phyloP scores from a whole-genome alignment of 352 stramenopile genomes.

The Globisporangium rhizosaccharum region DNA sequence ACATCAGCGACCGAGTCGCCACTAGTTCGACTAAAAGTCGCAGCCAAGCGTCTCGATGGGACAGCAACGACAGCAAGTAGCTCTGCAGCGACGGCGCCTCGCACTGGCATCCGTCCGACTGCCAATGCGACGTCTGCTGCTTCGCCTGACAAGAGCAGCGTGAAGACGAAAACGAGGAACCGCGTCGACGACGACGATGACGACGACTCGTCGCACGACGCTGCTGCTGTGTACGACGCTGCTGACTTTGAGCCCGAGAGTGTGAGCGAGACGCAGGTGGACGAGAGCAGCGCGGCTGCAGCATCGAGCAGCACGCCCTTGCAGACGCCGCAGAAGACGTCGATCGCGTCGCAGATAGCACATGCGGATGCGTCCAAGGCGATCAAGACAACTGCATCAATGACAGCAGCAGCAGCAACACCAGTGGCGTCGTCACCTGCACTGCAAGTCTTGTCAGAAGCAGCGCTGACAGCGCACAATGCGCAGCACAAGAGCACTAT shows the following conservation, averaged over 20 bases:
- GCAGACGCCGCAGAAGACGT: too few relatives aligned
- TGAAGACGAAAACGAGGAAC: background rate
- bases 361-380: background rate
- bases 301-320: background rate
- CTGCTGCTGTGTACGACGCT: background rate
- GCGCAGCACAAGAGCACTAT: background rate
- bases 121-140: background rate
- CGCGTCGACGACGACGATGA: background rate
- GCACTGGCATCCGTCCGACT: background rate
- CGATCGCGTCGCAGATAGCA: background rate
- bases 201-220: background rate
- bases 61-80: background rate
- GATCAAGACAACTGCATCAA: background rate
- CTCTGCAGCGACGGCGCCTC: background rate
- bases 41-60: background rate
- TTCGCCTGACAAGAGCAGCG: background rate
- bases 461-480: slow-evolving; percentile 3
- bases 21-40: background rate
- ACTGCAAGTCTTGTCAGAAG: background rate
- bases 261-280: background rate
- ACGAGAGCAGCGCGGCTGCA: background rate
- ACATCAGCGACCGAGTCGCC: background rate
- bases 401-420: background rate
- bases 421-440: too few relatives aligned
- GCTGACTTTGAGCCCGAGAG: background rate